A percentile compares a stretch with the other conserved stretches of the same genome.
phyloP scores from a whole-genome alignment of 257 asterid genomes.

The Rehmannia glutinosa region DNA sequence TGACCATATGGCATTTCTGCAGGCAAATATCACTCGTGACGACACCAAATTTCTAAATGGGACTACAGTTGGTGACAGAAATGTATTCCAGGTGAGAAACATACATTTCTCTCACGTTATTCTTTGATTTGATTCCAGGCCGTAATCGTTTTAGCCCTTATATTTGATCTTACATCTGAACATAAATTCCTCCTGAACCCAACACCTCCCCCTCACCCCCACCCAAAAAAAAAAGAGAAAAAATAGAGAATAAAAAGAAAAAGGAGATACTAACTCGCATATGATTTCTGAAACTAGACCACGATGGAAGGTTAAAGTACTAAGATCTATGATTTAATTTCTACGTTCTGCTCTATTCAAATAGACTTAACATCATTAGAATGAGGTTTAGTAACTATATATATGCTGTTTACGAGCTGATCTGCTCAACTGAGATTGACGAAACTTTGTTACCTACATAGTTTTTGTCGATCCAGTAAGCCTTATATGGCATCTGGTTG shows the following conservation, averaged over 20 bases:
- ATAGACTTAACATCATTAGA: neutral
- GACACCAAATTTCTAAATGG: constrained; percentile 89
- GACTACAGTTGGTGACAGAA: constrained; percentile 92
- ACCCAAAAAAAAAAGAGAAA: too few relatives aligned
- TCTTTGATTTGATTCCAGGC: neutral
- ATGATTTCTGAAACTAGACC: constrained; percentile 1
- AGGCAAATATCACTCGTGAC: constrained; percentile 95
- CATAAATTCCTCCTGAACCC: neutral
- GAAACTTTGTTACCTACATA: neutral
- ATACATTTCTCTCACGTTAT: neutral
- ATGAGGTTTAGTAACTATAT: neutral
- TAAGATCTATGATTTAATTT: neutral
- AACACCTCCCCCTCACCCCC: neutral
- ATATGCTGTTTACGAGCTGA: neutral
- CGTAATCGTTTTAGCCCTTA: neutral
- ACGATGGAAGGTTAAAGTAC: neutral
- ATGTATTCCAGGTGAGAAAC: constrained; percentile 82
- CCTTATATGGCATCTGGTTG: neutral
- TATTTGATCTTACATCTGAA: neutral
- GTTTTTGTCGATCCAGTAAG: neutral
- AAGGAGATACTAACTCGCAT: neutral
- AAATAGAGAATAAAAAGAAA: too few relatives aligned
- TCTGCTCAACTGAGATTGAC: neutral
- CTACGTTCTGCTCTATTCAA: neutral
- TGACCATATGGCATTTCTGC: constrained; percentile 86